Base-by-base conservation (phyloP, 1,284 basidiomycete species). In the Leccinum proximum region DNA sequence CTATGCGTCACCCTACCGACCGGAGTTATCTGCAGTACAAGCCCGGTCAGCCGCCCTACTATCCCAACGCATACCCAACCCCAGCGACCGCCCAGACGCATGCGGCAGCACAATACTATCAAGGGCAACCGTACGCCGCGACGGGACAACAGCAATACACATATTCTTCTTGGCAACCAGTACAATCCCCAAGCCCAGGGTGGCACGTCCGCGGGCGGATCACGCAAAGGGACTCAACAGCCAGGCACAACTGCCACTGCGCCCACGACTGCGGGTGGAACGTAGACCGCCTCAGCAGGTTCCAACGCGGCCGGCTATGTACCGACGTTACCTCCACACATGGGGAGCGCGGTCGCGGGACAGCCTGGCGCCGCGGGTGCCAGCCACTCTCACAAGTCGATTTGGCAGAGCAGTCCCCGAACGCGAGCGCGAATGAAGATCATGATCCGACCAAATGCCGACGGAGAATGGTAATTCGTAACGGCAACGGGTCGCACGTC, bases 181-280 rank as follows among this genome's bases (percentile, higher is more conserved):
- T 74, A 76, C 53, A 74, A 62, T 35, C 70, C 76, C 22, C 77
- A 72, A 64, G 62, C 70, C 9, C 77, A 75, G 45, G 2, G 65
- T 14, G 67, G 3, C 42, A 61, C 74, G 26, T 65, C 75, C 22
- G 67, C 71, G 8, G 66, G 71, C 1, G 68, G 75, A 45, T 81
- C 84, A 4, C 82, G 82, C 58, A 76, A 79, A 48, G 82, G 78
- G 9, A 86, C 86, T 9, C 84, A 84, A 4, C 82, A 84, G 64
- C 79, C 82, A 5, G 72, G 67, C 35, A 66, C 68, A 11, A 65
- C 75, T 30, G 70, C 35, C 35, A 71, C 70, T 13, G 63, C 74
- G 7, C 64, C 72, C 5, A 63, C 67, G 11, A 65, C 74, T 5
- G 26, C 26, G 26, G 26, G 26, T 30, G 26, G 26, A 30, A 30